A percentile compares a stretch with the other conserved stretches of the same genome.
phyloP scores from a whole-genome alignment of 257 asterid species.

The Cynanchum wilfordii region DNA sequence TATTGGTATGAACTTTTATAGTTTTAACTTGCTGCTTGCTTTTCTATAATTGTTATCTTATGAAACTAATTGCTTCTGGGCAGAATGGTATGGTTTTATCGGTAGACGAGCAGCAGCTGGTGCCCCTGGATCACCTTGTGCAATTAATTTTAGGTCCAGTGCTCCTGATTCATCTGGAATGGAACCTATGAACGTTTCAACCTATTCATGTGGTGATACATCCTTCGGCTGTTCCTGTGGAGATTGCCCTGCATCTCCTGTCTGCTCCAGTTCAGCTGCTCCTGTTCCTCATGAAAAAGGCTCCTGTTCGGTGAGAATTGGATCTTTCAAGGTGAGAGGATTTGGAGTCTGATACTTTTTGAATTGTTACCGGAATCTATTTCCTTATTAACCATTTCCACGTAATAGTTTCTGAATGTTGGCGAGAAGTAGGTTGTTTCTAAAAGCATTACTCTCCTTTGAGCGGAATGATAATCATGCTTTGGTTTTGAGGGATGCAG shows the following conservation, averaged over 20 bases:
- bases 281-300: constrained; percentile 54
- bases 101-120: constrained; percentile 70
- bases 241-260: constrained; percentile 82
- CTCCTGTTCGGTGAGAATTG: constrained; percentile 82
- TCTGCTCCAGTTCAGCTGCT: constrained; percentile 64
- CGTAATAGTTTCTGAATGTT: neutral
- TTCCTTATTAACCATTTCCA: neutral
- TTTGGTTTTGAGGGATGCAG: constrained; percentile 38
- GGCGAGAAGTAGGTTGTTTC: neutral
- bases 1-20: neutral
- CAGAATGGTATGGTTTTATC: constrained; percentile 90
- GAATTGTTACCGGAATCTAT: constrained; percentile 8
- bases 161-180: constrained; percentile 75
- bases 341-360: constrained; percentile 10
- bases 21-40: neutral
- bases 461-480: neutral
- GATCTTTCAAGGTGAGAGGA: constrained; percentile 68
- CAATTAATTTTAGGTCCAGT: constrained; percentile 62
- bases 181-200: constrained; percentile 79
- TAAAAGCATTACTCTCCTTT: neutral
- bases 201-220: constrained; percentile 85
- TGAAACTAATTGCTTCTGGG: constrained; percentile 25
- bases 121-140: constrained; percentile 86
- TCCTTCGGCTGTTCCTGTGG: constrained; percentile 98
- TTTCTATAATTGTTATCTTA: neutral